Evolutionary conservation across 345 rosid genomes (phyloP), one percentile per base, ranked within the genome.

Genomic region (Populus simonii): DNA sequence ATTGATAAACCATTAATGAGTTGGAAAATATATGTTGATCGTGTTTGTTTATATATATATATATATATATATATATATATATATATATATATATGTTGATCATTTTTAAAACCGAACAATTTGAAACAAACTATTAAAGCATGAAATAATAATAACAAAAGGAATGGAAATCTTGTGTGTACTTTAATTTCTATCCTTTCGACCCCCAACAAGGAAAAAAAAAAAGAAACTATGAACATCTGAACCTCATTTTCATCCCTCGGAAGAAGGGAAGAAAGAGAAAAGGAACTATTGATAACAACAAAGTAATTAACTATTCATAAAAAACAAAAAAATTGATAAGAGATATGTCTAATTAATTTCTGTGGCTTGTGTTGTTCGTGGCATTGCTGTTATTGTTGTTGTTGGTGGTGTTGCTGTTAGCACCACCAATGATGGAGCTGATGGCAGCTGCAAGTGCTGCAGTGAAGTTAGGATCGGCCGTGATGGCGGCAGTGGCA

Each of bases 401-500:
- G 65, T 0, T 23, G 63, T 72, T 59, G 78, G 68, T 78, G 80
- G 23, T 78, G 84, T 47, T 72, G 78, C 49, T 81, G 70, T 76
- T 82, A 16, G 76, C 82, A 7, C 90, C 88, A 8, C 95, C 92
- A 27, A 96, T 87, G 68, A 96, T 91, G 59, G 99, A 90, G 35
- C 91, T 82, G 81, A 96, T 93, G 78, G 97, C 97, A 0, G 99
- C 90, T 0, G 97, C 97, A 0, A 96, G 93, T 47, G 97, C 99
- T 0, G 97, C 98, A 0, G 98, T 92, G 84, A 96, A 96, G 83
- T 90, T 92, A 6, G 99, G 99, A 66, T 96, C 97, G 0, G 94
- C 89, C 0, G 99, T 90, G 85, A 96, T 93, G 76, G 97, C 97
- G 0, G 96, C 97, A 0, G 94, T 90, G 76, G 97, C 92, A 0